Percentiles rank a stretch among this genome's conserved stretches.
Evolutionary conservation across 768 basidiomycete genomes (phyloP).

Genomic region (Harrya chromipes): DNA sequence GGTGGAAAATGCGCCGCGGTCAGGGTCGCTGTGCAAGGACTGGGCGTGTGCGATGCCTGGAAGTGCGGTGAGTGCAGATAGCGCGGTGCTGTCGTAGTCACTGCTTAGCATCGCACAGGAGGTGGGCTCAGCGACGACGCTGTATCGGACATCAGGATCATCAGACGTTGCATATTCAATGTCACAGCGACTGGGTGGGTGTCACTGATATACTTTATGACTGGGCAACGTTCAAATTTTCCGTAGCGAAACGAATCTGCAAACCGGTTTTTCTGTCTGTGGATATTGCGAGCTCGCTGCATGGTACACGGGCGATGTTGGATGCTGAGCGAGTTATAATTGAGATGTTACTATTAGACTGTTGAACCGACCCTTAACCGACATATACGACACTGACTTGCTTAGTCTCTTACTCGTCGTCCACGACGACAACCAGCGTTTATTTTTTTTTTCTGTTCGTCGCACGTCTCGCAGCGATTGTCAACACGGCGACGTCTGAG

Average conservation of each 20-base stretch:
- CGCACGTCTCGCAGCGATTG: background rate
- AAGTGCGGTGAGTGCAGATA: slow-evolving; percentile 19
- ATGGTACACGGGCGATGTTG: slow-evolving; percentile 46
- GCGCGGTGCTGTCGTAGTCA: background rate
- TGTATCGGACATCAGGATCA: slow-evolving; percentile 57
- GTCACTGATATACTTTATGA: slow-evolving; percentile 3
- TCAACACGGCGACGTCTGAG: slow-evolving; percentile 1
- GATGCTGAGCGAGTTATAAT: slow-evolving; percentile 64
- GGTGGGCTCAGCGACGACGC: slow-evolving; percentile 47
- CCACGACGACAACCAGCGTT: slow-evolving; percentile 12
- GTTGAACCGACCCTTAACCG: slow-evolving; percentile 33
- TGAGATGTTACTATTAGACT: slow-evolving; percentile 12
- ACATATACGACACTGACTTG: background rate
- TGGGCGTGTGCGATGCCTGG: slow-evolving; percentile 73
- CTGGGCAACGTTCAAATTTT: background rate
- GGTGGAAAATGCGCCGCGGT: slow-evolving; percentile 45
- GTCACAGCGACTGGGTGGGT: slow-evolving; percentile 77
- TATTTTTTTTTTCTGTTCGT: background rate
- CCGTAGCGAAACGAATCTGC: slow-evolving; percentile 57
- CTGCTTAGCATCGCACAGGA: slow-evolving; percentile 6
- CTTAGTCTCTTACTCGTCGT: slow-evolving; percentile 2
- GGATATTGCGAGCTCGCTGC: slow-evolving; percentile 51
- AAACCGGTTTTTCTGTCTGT: slow-evolving; percentile 74
- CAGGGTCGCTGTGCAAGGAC: slow-evolving; percentile 63
- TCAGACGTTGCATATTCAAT: slow-evolving; percentile 66